These are phyloP conservation scores for Naganishia antarctica DNA, from an alignment of 768 basidiomycete species.

Conservation along the genomic window DNA sequence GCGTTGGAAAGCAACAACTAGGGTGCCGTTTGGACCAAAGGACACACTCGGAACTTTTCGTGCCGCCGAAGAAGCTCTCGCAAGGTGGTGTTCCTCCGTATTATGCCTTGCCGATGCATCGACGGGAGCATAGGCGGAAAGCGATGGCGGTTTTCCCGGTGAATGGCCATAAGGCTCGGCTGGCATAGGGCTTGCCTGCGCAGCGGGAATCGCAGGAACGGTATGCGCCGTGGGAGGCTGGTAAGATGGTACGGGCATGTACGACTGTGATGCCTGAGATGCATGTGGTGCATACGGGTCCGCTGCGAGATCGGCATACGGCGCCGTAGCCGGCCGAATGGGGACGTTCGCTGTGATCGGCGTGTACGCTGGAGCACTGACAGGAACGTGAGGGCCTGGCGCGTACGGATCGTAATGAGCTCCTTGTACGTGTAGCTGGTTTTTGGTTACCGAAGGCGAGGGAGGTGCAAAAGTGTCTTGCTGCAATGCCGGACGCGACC, in stretches of 20 bases:
- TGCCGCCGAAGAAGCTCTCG: conserved; percentile 13
- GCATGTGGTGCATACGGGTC: conserved; percentile 4
- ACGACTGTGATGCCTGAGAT: not conserved
- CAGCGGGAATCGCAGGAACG: not conserved
- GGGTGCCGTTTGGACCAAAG: conserved; percentile 83
- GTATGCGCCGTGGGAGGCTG: not conserved
- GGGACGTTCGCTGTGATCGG: not conserved
- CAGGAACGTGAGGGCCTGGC: not conserved
- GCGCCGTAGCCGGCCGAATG: not conserved
- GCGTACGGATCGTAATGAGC: conserved; percentile 12
- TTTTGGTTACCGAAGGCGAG: not conserved
- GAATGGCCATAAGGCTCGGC: not conserved
- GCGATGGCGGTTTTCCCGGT: not conserved
- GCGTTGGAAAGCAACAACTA: conserved; percentile 75
- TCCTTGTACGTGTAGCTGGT: not conserved
- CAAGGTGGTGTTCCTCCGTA: conserved; percentile 17
- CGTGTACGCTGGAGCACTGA: not conserved
- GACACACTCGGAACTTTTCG: conserved; percentile 61
- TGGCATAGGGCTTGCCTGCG: not conserved
- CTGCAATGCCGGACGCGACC: not conserved
- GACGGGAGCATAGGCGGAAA: conserved; percentile 23
- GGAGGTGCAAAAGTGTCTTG: conserved; percentile 24
- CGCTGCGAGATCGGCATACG: conserved; percentile 1
- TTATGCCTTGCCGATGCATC: not conserved
- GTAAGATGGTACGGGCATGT: not conserved